These are phyloP conservation scores for Coemansia sp. DNA, from an alignment of 192 early-diverging fungal species.

Conservation along the genomic window DNA sequence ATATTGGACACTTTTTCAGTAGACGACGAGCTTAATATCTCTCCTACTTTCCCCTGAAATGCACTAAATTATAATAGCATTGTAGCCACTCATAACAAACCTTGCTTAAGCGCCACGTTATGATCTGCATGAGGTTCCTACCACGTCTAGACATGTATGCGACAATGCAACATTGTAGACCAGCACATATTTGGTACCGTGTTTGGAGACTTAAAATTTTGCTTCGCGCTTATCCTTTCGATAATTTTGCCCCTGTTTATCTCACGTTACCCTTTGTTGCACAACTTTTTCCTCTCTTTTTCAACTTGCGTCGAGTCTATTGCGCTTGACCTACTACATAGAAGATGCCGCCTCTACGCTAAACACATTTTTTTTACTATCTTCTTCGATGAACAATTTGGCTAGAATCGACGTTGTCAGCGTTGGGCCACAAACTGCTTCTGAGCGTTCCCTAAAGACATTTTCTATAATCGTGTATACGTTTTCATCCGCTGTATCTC, in stretches of 20 bases:
- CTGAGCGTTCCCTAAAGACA: not conserved
- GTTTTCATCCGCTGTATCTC: conserved; percentile 12
- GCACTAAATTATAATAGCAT: not conserved
- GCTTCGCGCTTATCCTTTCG: not conserved
- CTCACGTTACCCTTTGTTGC: not conserved
- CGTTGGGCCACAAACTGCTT: not conserved
- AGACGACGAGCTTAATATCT: not conserved
- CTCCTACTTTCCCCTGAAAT: not conserved
- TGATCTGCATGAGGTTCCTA: not conserved
- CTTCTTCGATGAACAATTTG: not conserved
- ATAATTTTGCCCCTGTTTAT: not conserved
- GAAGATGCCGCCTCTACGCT: not conserved
- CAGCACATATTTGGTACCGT: not conserved
- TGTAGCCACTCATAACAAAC: not conserved
- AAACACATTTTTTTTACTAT: too few relatives aligned
- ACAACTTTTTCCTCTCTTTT: not conserved
- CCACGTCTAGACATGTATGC: not conserved
- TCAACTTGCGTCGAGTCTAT: not conserved
- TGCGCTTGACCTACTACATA: not conserved
- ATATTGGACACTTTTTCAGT: not conserved
- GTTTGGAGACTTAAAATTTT: not conserved
- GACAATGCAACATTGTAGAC: not conserved
- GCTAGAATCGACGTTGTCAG: not conserved
- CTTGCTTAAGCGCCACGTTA: not conserved
- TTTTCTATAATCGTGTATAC: conserved; percentile 12